phyloP scores from a whole-genome alignment of 768 basidiomycete genomes.

The Russula ochroleuca region DNA sequence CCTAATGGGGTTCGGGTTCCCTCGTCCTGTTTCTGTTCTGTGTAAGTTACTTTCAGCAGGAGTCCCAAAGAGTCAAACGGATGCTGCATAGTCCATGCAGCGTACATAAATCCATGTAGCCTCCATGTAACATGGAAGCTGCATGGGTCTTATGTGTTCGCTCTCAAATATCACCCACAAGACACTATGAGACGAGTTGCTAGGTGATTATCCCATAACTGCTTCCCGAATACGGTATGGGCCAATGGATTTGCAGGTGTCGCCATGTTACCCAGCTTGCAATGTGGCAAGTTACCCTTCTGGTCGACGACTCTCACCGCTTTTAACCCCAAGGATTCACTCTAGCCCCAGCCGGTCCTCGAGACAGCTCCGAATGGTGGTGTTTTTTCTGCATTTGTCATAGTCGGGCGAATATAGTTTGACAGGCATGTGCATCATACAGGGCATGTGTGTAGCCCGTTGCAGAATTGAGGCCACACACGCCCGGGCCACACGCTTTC shows the following conservation, averaged over 20 bases:
- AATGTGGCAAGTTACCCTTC: background rate
- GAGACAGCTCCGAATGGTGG: background rate
- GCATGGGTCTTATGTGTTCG: background rate
- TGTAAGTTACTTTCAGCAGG: background rate
- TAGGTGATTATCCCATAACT: background rate
- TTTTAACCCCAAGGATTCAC: background rate
- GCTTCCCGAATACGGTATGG: background rate
- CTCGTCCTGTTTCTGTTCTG: background rate
- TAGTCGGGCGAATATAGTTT: background rate
- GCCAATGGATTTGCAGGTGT: background rate
- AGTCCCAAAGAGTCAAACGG: too few species aligned
- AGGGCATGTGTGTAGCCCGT: too few species aligned
- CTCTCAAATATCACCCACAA: background rate
- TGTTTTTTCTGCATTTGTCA: background rate
- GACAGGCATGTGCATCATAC: too few species aligned
- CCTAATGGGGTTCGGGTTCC: too few species aligned
- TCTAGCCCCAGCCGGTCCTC: background rate
- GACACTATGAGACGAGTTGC: background rate
- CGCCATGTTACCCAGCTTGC: background rate
- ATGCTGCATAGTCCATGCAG: too few species aligned
- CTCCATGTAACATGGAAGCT: background rate
- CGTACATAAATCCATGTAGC: too few species aligned
- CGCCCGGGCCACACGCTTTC: background rate
- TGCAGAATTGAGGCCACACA: background rate
- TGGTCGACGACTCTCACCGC: background rate